These are phyloP conservation scores for Apiotrichum porosum DNA, from an alignment of 1,284 basidiomycete genomes.

Conservation along the genomic window DNA sequence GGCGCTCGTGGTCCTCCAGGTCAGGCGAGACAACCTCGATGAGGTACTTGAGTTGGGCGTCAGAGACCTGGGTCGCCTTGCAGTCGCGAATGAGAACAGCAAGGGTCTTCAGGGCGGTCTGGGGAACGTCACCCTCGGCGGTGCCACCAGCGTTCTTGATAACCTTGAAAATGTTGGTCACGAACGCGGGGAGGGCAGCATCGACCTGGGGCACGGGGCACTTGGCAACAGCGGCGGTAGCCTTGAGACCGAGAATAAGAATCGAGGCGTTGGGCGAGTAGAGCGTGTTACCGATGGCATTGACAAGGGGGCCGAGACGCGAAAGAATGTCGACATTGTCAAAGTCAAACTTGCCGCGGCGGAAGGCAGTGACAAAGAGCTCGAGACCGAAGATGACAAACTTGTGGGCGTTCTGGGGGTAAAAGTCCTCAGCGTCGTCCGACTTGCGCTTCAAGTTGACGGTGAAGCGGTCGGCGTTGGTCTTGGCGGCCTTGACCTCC, in stretches of 20 bases:
- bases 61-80: constrained; percentile 71
- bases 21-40: constrained; percentile 83
- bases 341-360: constrained; percentile 81
- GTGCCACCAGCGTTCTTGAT: constrained; percentile 79
- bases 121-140: constrained; percentile 77
- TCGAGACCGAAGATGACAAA: constrained; percentile 93
- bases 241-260: constrained; percentile 73
- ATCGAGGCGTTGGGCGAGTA: constrained; percentile 80
- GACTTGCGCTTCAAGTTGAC: constrained; percentile 72
- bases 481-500: constrained; percentile 35
- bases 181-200: constrained; percentile 74
- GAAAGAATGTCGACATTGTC: constrained; percentile 65
- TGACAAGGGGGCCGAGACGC: constrained; percentile 80
- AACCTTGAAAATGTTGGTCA: constrained; percentile 80
- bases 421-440: constrained; percentile 61
- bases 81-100: constrained; percentile 81
- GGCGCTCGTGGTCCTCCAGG: constrained; percentile 87
- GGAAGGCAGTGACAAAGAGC: constrained; percentile 80
- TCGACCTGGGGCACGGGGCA: constrained; percentile 76
- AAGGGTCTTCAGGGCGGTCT: constrained; percentile 82
- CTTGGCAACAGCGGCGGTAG: constrained; percentile 73
- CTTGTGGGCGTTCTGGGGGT: constrained; percentile 70
- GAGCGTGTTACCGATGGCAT: constrained; percentile 84
- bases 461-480: constrained; percentile 57
- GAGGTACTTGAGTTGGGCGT: constrained; percentile 82